Evolutionary conservation across 2,329 filamentous ascomycete species (phyloP).

Genomic region (Escovopsis sp.): DNA sequence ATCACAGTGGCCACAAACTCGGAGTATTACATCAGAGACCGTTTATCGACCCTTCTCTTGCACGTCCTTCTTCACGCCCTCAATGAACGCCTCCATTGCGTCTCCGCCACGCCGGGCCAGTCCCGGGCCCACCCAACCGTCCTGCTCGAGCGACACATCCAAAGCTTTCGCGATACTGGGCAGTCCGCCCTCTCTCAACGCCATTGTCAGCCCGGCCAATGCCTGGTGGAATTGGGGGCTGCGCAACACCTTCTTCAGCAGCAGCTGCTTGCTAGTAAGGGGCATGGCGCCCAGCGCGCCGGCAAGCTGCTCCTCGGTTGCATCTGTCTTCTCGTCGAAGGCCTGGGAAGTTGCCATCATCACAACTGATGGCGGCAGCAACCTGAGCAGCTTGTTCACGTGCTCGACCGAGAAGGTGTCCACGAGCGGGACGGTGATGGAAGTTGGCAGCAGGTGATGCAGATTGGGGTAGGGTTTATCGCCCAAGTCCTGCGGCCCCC

Average conservation of each 20-base stretch:
- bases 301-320: constrained; percentile 50
- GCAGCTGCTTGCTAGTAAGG: constrained; percentile 59
- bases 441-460: constrained; percentile 66
- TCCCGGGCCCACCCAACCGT: constrained; percentile 63
- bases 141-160: constrained; percentile 64
- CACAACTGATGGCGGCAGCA: constrained; percentile 65
- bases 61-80: constrained; percentile 71
- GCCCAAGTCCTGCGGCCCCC: constrained; percentile 13
- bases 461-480: constrained; percentile 66
- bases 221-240: constrained; percentile 88
- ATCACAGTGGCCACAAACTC: no score
- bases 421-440: constrained; percentile 63
- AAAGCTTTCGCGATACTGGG: constrained; percentile 82
- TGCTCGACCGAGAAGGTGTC: constrained; percentile 47
- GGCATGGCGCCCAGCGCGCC: constrained; percentile 61
- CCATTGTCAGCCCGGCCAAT: constrained; percentile 69
- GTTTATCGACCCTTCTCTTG: constrained; percentile 33
- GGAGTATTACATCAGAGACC: no score
- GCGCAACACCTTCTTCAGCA: constrained; percentile 68
- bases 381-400: constrained; percentile 59
- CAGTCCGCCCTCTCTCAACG: constrained; percentile 76
- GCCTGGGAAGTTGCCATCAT: constrained; percentile 51
- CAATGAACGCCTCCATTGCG: constrained; percentile 79
- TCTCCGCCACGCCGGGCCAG: constrained; percentile 79
- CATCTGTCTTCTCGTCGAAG: constrained; percentile 46